phyloP scores from a whole-genome alignment of 176 grass and related monocot species.

The Eleusine indica region DNA sequence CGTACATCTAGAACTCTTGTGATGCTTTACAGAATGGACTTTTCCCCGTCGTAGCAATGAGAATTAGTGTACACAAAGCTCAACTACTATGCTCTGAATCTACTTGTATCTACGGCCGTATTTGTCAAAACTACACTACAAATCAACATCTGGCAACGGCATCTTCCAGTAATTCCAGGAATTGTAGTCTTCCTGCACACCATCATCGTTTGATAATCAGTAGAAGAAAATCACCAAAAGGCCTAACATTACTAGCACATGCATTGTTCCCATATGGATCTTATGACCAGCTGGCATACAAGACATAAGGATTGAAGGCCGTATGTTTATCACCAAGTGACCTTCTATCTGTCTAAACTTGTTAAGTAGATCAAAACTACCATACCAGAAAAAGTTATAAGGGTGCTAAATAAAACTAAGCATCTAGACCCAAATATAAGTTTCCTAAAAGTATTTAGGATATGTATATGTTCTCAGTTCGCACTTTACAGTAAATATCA shows the following conservation, averaged over 20 bases:
- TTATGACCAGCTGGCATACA: not conserved
- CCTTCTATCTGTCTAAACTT: too few species aligned
- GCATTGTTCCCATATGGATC: not conserved
- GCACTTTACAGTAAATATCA: not conserved
- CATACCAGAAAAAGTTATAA: not conserved
- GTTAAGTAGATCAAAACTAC: not conserved
- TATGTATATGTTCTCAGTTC: conserved; percentile 4
- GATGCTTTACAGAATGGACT: conserved; percentile 42
- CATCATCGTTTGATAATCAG: conserved; percentile 34
- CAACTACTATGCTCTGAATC: conserved; percentile 28
- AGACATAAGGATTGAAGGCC: not conserved
- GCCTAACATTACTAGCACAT: not conserved
- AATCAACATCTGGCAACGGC: conserved; percentile 57
- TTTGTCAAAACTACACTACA: conserved; percentile 51
- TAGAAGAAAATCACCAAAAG: not conserved
- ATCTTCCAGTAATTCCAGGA: conserved; percentile 89
- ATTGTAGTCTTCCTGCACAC: conserved; percentile 74
- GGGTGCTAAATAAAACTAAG: not conserved
- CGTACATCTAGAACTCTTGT: not conserved
- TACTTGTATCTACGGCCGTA: conserved; percentile 42
- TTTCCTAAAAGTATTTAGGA: not conserved
- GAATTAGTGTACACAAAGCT: conserved; percentile 44
- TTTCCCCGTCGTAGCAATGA: not conserved
- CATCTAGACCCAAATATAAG: not conserved
- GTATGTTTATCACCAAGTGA: not conserved